Evolutionary conservation across 2,329 filamentous ascomycete genomes (phyloP), one percentile per base, ranked within the genome.

Genomic region (Fusarium newnesense): DNA sequence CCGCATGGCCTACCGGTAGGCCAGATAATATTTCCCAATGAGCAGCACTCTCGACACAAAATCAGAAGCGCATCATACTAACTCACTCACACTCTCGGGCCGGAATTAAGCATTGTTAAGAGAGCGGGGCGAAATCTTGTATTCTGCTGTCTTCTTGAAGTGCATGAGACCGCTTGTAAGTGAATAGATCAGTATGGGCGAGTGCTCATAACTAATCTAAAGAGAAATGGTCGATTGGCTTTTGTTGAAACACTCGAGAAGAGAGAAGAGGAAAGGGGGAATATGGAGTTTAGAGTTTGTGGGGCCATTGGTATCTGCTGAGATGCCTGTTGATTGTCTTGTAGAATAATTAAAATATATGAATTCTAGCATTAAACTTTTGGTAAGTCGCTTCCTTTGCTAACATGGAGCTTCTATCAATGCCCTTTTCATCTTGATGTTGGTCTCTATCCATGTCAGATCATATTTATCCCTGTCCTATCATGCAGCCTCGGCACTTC

Each of bases 241-340:
- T 19, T 16, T 1, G 7, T 32, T 10, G 4, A 32, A 46, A 13
- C 4, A 28, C 1, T 12, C 4, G 18, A 21, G 19, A 16, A 32
- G 46, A 26, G 24, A 46, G 21, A 40, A 28, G 30, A 34, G 30
- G 34, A 13, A 50, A 52, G 49, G 34, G 30, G 9, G 3, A 19
- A 21, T 2, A 19, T 19, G 2, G 9, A 19, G 1, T 10, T 1
- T 1, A 3, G 7, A 26, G 12, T 8, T 11, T 8, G 5, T 0
- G n/a, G 19, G 6, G 0, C 24, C 2, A 3, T 13, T 26, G 4
- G 9, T 26, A 10, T 44, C 13, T 2, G 10, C 24, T 19, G 0
- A 7, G 18, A 28, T 28, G 18, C 4, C 7, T 13, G 7, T 28
- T 46, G 6, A 9, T 46, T 19, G 9, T 21, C 3, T 8, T 4